Percentiles rank a stretch among this genome's conserved stretches.
phyloP scores from a whole-genome alignment of 371 early-diverging fungal genomes.

The Mucor lusitanicus region DNA sequence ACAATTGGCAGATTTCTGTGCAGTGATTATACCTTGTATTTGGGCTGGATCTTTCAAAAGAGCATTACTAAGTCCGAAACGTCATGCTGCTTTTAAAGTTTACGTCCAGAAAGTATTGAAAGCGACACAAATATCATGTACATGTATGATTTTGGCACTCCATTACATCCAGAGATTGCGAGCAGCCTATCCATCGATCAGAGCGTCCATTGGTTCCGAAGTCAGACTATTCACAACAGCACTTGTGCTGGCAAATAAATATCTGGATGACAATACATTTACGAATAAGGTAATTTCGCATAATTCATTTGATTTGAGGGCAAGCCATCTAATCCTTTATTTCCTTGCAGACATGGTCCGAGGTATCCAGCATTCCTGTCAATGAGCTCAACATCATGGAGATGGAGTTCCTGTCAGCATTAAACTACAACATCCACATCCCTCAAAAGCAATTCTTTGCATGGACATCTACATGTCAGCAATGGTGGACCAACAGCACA shows the following conservation, averaged over 20 bases:
- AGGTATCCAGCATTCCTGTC: slow-evolving; percentile 67
- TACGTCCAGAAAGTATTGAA: slow-evolving; percentile 56
- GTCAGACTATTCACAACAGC: slow-evolving; percentile 67
- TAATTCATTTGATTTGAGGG: background rate
- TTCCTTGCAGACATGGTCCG: slow-evolving; percentile 67
- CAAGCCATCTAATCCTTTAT: background rate
- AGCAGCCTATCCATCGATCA: slow-evolving; percentile 41
- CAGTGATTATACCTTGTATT: slow-evolving; percentile 46
- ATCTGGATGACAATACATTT: slow-evolving; percentile 71
- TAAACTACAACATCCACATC: slow-evolving; percentile 54
- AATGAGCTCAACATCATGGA: slow-evolving; percentile 74
- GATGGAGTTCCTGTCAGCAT: slow-evolving; percentile 66
- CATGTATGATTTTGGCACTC: slow-evolving; percentile 42
- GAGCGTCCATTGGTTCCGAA: slow-evolving; percentile 58
- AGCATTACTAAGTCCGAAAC: slow-evolving; percentile 31
- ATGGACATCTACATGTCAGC: slow-evolving; percentile 47
- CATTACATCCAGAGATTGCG: slow-evolving; percentile 46
- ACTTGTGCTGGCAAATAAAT: slow-evolving; percentile 67
- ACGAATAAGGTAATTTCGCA: slow-evolving; percentile 53
- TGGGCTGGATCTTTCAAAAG: slow-evolving; percentile 38
- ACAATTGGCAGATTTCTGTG: slow-evolving; percentile 51
- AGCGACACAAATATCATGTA: slow-evolving; percentile 49
- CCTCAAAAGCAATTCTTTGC: slow-evolving; percentile 35
- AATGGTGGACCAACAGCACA: slow-evolving; percentile 12
- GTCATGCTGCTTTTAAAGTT: slow-evolving; percentile 38